These are phyloP conservation scores for Penicillium sp. DNA, from an alignment of 2,329 filamentous ascomycete species.

Conservation along the genomic window DNA sequence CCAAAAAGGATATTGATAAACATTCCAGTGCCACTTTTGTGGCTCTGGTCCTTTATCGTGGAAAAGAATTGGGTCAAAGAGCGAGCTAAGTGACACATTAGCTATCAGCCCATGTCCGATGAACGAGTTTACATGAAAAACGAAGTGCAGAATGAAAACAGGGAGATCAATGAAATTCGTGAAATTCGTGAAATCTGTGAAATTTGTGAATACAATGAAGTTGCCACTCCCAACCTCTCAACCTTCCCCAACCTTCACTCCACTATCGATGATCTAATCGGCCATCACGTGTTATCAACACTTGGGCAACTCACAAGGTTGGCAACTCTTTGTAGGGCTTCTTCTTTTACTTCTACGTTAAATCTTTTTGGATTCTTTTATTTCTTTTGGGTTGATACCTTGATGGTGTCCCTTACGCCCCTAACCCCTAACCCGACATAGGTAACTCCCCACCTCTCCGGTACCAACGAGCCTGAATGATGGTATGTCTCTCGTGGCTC, in stretches of 20 bases:
- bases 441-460: not conserved
- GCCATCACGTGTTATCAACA: constrained; percentile 22
- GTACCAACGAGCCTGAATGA: constrained; percentile 14
- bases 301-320: constrained; percentile 2
- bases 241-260: not conserved
- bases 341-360: not conserved
- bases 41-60: not conserved
- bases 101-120: not conserved
- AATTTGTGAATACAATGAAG: not conserved
- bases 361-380: not conserved
- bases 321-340: not conserved
- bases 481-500: constrained; percentile 24
- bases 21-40: not conserved
- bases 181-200: not conserved
- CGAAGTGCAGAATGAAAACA: not conserved
- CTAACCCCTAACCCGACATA: not conserved
- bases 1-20: not conserved
- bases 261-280: constrained; percentile 26
- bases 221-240: not conserved
- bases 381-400: not conserved
- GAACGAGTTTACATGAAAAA: not conserved
- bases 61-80: not conserved
- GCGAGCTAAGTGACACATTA: not conserved
- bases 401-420: not conserved
- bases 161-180: not conserved